Conservation (phyloP, 306 rosid genomes). For the Arachis hypogaea region DNA sequence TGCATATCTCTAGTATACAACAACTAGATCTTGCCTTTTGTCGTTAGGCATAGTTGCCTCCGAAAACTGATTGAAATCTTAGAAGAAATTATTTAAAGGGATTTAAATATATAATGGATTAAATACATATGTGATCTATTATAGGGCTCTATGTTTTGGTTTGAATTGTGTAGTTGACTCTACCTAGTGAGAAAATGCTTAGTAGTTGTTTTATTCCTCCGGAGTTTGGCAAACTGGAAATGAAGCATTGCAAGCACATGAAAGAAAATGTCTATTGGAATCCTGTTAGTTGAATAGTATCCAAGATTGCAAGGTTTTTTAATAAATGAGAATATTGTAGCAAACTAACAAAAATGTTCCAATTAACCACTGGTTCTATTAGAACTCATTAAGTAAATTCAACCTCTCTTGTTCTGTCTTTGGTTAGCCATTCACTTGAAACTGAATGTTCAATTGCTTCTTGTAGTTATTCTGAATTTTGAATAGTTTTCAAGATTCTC, state of each 20-base stretch:
- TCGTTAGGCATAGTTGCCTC: neutral
- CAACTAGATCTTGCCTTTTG: neutral
- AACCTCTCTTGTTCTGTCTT: neutral
- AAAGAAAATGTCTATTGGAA: neutral
- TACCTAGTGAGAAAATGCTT: too few species aligned
- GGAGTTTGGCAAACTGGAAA: neutral
- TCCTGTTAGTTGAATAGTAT: slow-evolving; percentile 8
- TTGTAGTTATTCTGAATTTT: too few species aligned
- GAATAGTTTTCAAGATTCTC: too few species aligned
- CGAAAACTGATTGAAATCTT: too few species aligned
- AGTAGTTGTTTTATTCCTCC: neutral
- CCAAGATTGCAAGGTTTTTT: neutral
- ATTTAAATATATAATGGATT: too few species aligned
- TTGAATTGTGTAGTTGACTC: too few species aligned
- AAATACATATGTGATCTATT: too few species aligned
- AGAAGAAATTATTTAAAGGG: too few species aligned
- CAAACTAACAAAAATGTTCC: neutral
- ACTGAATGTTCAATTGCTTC: neutral
- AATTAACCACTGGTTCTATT: slow-evolving; percentile 1
- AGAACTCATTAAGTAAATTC: neutral
- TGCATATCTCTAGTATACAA: too few species aligned
- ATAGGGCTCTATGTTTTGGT: too few species aligned
- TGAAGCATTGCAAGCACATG: slow-evolving; percentile 8
- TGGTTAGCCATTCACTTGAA: neutral
- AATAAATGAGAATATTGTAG: neutral